These are phyloP conservation scores for Pyrenula massariospora DNA, from an alignment of 495 filamentous ascomycete species.

Conservation along the genomic window DNA sequence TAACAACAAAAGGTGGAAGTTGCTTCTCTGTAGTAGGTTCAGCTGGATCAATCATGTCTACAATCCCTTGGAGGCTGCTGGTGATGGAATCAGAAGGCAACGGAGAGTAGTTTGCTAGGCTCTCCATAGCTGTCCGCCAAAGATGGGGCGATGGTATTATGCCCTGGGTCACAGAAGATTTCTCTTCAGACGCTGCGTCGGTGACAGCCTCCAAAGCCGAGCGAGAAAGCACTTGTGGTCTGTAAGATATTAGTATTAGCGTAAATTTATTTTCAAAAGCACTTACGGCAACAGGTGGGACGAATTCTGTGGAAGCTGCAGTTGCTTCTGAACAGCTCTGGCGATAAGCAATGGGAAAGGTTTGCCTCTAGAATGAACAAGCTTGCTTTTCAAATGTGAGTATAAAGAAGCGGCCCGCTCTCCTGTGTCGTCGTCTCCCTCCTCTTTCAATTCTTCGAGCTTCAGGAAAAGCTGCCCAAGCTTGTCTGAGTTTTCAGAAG, in stretches of 20 bases:
- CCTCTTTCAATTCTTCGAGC: neutral
- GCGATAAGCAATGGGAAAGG: neutral
- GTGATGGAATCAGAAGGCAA: conserved; percentile 57
- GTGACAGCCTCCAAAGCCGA: neutral
- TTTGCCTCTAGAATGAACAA: neutral
- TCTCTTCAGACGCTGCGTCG: neutral
- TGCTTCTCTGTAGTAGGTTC: neutral
- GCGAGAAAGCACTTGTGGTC: neutral
- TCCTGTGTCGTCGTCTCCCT: neutral
- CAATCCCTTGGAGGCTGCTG: conserved; percentile 55
- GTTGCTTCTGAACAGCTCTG: neutral
- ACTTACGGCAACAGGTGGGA: neutral
- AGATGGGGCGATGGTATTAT: conserved; percentile 22
- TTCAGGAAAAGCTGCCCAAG: neutral
- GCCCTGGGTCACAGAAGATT: neutral
- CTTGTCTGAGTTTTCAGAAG: neutral
- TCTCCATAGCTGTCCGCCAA: conserved; percentile 43
- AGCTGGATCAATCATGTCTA: conserved; percentile 45
- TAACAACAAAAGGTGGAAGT: neutral
- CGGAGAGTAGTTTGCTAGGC: conserved; percentile 46
- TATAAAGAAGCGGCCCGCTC: neutral
- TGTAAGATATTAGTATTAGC: neutral
- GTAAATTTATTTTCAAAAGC: neutral
- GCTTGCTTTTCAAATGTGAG: neutral
- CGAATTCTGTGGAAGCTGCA: neutral